A percentile compares a stretch with the other conserved stretches of the same genome.
Conservation (phyloP, 1,284 basidiomycete genomes). For the Leccinum solheimii region DNA sequence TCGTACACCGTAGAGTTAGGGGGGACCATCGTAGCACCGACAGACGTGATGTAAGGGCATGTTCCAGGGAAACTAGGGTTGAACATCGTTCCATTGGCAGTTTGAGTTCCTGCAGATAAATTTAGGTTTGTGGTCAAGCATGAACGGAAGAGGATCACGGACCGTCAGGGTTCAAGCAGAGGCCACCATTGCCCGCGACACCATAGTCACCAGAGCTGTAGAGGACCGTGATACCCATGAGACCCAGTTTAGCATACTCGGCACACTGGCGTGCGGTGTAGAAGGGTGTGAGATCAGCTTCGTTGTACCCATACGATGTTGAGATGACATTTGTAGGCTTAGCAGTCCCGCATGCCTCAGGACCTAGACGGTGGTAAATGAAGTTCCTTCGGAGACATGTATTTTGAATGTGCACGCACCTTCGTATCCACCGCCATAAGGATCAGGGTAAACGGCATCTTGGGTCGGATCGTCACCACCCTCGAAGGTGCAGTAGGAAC, state of each 20-base stretch:
- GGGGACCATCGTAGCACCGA: conserved; percentile 57
- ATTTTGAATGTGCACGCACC: conserved; percentile 15
- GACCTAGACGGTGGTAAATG: conserved; percentile 16
- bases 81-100: conserved; percentile 34
- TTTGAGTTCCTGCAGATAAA: conserved; percentile 25
- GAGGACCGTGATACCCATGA: conserved; percentile 43
- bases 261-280: conserved; percentile 47
- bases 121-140: not conserved
- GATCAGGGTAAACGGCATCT: conserved; percentile 48
- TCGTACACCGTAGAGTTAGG: conserved; percentile 38
- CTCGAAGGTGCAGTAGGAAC: conserved; percentile 47
- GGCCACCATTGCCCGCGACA: conserved; percentile 37
- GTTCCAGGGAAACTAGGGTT: conserved; percentile 54
- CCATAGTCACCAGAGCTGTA: conserved; percentile 43
- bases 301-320: conserved; percentile 43
- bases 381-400: not conserved
- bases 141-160: not conserved
- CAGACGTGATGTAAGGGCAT: conserved; percentile 58
- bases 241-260: conserved; percentile 49
- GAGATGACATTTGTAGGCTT: conserved; percentile 43
- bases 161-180: conserved; percentile 35
- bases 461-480: conserved; percentile 44
- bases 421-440: conserved; percentile 36
- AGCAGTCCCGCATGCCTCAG: conserved; percentile 41
- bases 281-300: conserved; percentile 40